Evolutionary conservation across 75 land plant genomes (phyloP).

Genomic region (Azolla pinnata): DNA sequence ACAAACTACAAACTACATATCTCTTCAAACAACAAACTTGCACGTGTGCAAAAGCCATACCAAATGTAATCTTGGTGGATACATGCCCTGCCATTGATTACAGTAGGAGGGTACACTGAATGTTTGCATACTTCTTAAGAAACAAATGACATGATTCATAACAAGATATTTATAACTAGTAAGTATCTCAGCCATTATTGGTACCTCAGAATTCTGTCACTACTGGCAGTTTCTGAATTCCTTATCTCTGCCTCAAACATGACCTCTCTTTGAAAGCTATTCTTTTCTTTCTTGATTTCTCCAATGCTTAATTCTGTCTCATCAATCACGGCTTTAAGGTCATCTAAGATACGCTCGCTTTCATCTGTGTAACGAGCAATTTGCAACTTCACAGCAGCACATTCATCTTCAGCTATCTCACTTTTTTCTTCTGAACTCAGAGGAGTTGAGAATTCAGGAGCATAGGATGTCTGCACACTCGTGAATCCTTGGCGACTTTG

Average conservation of each 20-base stretch:
- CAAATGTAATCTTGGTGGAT: too few relatives aligned
- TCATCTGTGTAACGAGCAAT: constrained; percentile 19
- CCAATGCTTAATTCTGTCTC: constrained; percentile 24
- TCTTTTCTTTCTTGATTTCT: constrained; percentile 20
- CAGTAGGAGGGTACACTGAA: too few relatives aligned
- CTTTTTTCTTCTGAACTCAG: constrained; percentile 28
- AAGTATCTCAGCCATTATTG: not conserved
- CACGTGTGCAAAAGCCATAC: too few relatives aligned
- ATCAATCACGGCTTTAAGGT: constrained; percentile 22
- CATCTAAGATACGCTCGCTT: constrained; percentile 31
- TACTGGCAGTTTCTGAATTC: constrained; percentile 7
- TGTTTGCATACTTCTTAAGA: not conserved
- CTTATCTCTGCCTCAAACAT: constrained; percentile 19
- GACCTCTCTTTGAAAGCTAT: constrained; percentile 21
- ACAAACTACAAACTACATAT: too few relatives aligned
- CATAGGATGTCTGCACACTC: constrained; percentile 1
- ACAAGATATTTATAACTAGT: not conserved
- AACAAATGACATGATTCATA: not conserved
- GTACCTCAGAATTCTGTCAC: constrained; percentile 27
- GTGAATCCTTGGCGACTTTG: constrained; percentile 2
- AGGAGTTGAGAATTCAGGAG: constrained; percentile 7
- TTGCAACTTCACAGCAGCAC: constrained; percentile 10
- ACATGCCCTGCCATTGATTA: too few relatives aligned
- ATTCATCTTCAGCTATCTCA: constrained; percentile 25
- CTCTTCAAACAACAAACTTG: too few relatives aligned